Conservation (phyloP, 176 grass and related monocot species). For the Hordeum marinum region DNA sequence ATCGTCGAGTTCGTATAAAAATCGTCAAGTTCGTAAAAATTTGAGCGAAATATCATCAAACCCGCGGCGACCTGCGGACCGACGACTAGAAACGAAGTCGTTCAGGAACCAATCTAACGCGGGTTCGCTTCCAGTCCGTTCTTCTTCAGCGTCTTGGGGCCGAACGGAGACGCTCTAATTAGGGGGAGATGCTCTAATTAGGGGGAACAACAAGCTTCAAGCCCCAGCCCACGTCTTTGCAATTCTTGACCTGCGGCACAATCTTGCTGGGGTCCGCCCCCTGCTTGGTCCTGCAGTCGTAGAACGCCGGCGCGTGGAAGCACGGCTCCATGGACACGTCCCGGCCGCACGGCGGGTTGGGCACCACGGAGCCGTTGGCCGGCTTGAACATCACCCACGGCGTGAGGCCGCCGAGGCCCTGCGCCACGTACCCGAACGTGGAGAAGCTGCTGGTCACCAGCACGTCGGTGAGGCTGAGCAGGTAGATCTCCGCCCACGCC, state of each 20-base stretch:
- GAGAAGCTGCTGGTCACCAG: slow-evolving; percentile 49
- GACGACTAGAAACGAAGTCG: too few species aligned
- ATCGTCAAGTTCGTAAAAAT: too few species aligned
- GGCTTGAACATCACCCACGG: slow-evolving; percentile 52
- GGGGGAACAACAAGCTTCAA: slow-evolving; percentile 57
- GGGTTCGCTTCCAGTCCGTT: too few species aligned
- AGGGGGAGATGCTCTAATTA: too few species aligned
- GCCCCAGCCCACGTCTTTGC: slow-evolving; percentile 41
- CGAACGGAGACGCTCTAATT: too few species aligned
- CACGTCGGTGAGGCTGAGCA: slow-evolving; percentile 52
- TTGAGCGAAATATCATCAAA: too few species aligned
- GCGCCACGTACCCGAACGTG: slow-evolving; percentile 70
- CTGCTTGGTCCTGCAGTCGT: slow-evolving; percentile 48
- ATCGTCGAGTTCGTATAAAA: too few species aligned
- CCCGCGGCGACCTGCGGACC: too few species aligned
- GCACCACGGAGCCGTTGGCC: neutral
- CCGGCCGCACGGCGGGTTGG: slow-evolving; percentile 12
- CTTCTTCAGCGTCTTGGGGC: too few species aligned
- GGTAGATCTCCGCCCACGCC: slow-evolving; percentile 71
- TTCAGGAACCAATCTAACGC: too few species aligned
- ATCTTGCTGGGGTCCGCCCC: slow-evolving; percentile 31
- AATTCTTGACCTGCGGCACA: slow-evolving; percentile 49
- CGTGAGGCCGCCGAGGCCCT: slow-evolving; percentile 41
- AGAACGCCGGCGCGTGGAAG: slow-evolving; percentile 57
- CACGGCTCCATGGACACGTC: slow-evolving; percentile 59